phyloP scores from a whole-genome alignment of 2,329 filamentous ascomycete genomes.

The Periconia sp. region DNA sequence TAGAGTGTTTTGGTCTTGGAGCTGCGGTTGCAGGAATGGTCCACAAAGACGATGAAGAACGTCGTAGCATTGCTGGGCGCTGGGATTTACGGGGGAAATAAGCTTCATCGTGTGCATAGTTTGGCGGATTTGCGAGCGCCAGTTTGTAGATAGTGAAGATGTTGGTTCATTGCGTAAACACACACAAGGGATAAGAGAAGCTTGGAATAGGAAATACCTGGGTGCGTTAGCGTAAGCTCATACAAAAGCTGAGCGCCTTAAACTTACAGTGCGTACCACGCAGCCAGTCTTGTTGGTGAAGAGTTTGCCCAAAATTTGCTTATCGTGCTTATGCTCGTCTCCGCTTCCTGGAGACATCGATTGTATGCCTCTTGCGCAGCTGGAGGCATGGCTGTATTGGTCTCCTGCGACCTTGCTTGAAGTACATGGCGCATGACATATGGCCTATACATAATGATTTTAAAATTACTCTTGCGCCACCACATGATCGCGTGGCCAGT shows the following conservation, averaged over 20 bases:
- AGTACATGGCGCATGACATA: slow-evolving; percentile 48
- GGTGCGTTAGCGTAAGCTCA: neutral
- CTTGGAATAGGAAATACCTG: slow-evolving; percentile 51
- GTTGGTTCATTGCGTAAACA: slow-evolving; percentile 50
- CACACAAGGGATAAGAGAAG: slow-evolving; percentile 52
- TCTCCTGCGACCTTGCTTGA: slow-evolving; percentile 16
- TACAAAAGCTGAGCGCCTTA: slow-evolving; percentile 43
- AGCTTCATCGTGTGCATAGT: slow-evolving; percentile 43
- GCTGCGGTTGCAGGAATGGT: slow-evolving; percentile 8
- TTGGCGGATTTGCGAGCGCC: slow-evolving; percentile 46
- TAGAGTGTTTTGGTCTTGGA: slow-evolving; percentile 1
- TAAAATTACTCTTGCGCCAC: slow-evolving; percentile 50
- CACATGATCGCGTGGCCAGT: slow-evolving; percentile 48
- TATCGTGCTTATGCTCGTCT: slow-evolving; percentile 45
- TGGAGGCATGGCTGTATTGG: slow-evolving; percentile 11
- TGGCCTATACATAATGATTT: slow-evolving; percentile 53
- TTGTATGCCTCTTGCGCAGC: slow-evolving; percentile 27
- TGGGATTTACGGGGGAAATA: slow-evolving; percentile 44
- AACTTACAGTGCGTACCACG: slow-evolving; percentile 52
- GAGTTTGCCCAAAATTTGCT: slow-evolving; percentile 42
- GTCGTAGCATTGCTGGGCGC: slow-evolving; percentile 46
- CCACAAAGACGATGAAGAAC: slow-evolving; percentile 49
- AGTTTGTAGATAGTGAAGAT: slow-evolving; percentile 41
- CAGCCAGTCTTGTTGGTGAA: slow-evolving; percentile 44
- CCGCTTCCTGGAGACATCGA: slow-evolving; percentile 48